Evolutionary conservation across 2,329 filamentous ascomycete genomes (phyloP).

Genomic region (Chrysoporthe puriensis): DNA sequence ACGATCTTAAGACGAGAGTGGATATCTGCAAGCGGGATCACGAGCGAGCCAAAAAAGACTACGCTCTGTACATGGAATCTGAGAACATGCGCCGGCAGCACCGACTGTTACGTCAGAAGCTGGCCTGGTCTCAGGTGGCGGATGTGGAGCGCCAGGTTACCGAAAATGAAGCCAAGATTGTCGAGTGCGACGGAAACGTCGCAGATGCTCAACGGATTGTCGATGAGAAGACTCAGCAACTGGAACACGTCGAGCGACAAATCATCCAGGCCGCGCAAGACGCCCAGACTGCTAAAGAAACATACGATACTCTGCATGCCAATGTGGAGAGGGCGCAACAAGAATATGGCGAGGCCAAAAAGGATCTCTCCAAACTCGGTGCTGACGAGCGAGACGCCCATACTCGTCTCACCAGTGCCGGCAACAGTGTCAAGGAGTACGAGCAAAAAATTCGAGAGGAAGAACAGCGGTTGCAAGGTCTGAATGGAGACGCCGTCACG

Average conservation of each 20-base stretch:
- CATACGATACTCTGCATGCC: constrained; percentile 52
- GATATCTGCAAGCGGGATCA: constrained; percentile 58
- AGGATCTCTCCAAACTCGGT: constrained; percentile 58
- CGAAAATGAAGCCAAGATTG: constrained; percentile 42
- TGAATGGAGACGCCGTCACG: constrained; percentile 71
- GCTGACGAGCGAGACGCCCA: constrained; percentile 69
- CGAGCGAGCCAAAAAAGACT: constrained; percentile 66
- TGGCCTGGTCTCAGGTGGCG: constrained; percentile 86
- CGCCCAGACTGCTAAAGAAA: constrained; percentile 49
- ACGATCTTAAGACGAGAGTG: constrained; percentile 66
- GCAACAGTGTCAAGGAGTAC: constrained; percentile 49
- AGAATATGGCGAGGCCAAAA: constrained; percentile 57
- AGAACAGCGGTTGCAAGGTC: constrained; percentile 63
- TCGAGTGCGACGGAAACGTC: constrained; percentile 48
- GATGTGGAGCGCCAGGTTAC: constrained; percentile 67
- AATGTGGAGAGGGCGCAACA: constrained; percentile 52
- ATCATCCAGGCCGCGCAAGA: constrained; percentile 51
- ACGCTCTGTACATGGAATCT: constrained; percentile 68
- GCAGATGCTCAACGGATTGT: constrained; percentile 40
- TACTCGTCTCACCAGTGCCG: constrained; percentile 57
- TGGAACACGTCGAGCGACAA: constrained; percentile 46
- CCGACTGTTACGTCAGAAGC: constrained; percentile 63
- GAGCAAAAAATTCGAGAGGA: constrained; percentile 58
- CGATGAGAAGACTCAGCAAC: constrained; percentile 50
- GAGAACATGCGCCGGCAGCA: constrained; percentile 65